phyloP scores from a whole-genome alignment of 179 eudicot species.

The Vitellaria paradoxa region DNA sequence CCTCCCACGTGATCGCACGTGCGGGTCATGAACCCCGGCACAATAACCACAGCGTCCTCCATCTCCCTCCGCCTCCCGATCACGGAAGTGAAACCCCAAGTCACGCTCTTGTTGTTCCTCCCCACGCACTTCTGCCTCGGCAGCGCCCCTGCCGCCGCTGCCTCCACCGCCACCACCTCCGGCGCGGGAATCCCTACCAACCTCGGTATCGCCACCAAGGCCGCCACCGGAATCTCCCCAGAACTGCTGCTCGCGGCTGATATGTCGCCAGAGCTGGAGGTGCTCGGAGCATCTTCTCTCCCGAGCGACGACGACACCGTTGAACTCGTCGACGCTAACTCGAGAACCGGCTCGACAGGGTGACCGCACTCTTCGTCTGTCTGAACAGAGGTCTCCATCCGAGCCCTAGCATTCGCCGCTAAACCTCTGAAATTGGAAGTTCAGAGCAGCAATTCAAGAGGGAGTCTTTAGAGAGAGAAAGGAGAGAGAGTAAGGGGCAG shows the following conservation, averaged over 20 bases:
- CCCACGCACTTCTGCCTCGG: conserved; percentile 32
- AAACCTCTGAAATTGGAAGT: too few species aligned
- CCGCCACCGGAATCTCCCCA: conserved; percentile 34
- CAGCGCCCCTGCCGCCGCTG: too few species aligned
- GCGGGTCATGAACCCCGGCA: conserved; percentile 40
- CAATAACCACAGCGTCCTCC: conserved; percentile 64
- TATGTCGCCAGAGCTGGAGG: conserved; percentile 23
- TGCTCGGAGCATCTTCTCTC: conserved; percentile 24
- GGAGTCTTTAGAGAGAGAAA: background rate
- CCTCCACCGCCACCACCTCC: background rate
- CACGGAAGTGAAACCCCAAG: conserved; percentile 40
- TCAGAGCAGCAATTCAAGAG: too few species aligned
- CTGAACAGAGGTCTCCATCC: conserved; percentile 17
- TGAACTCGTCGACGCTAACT: conserved; percentile 18
- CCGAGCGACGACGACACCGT: conserved; percentile 24
- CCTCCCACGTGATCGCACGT: conserved; percentile 61
- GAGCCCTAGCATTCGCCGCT: conserved; percentile 6
- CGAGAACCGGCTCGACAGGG: conserved; percentile 12
- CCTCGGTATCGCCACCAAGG: conserved; percentile 4
- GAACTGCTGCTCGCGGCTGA: conserved; percentile 34
- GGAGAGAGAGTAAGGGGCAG: background rate
- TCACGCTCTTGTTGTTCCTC: conserved; percentile 28
- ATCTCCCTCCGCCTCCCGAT: conserved; percentile 66
- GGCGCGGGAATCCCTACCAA: background rate
- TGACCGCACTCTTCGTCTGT: background rate